Conservation (phyloP, 176 grass and related monocot species). For the Rhipidocladum racemiflorum region DNA sequence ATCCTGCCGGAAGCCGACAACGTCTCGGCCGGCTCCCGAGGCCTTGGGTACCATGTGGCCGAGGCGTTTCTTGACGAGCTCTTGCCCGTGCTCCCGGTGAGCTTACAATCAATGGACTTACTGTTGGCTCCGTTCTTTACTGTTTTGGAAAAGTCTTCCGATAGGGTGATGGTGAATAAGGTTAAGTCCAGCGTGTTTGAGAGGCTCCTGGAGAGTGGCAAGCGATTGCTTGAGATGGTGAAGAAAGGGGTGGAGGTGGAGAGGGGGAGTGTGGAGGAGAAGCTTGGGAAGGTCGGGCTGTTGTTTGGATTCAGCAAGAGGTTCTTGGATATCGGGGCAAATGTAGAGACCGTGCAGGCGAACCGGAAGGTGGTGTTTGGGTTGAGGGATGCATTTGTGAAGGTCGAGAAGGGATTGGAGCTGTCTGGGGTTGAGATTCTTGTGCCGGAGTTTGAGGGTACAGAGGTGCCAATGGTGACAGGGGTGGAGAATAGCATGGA, state of each 20-base stretch:
- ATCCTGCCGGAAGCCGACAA: slow-evolving; percentile 47
- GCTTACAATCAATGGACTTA: slow-evolving; percentile 29
- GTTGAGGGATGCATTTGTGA: slow-evolving; percentile 75
- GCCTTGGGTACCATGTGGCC: slow-evolving; percentile 72
- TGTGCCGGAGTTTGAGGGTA: slow-evolving; percentile 23
- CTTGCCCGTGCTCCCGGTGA: slow-evolving; percentile 54
- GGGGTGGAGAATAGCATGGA: slow-evolving; percentile 21
- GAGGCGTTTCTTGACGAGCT: slow-evolving; percentile 87
- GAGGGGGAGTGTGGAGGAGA: slow-evolving; percentile 52
- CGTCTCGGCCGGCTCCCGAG: slow-evolving; percentile 18
- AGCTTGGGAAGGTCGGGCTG: slow-evolving; percentile 57
- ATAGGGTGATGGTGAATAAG: slow-evolving; percentile 73
- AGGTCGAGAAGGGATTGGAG: slow-evolving; percentile 65
- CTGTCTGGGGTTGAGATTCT: slow-evolving; percentile 50
- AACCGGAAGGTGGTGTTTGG: slow-evolving; percentile 66
- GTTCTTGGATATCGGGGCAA: slow-evolving; percentile 62
- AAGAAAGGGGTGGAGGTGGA: slow-evolving; percentile 56
- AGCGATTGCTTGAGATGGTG: slow-evolving; percentile 39
- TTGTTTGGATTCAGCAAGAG: slow-evolving; percentile 60
- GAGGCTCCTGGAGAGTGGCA: slow-evolving; percentile 47
- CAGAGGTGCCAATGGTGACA: not conserved
- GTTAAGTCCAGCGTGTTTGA: slow-evolving; percentile 66
- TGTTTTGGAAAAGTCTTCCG: slow-evolving; percentile 57
- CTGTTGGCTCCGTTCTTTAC: slow-evolving; percentile 64
- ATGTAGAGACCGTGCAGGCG: slow-evolving; percentile 53